These are phyloP conservation scores for Sanghuangporus weigelae DNA, from an alignment of 1,284 basidiomycete species.

Conservation along the genomic window DNA sequence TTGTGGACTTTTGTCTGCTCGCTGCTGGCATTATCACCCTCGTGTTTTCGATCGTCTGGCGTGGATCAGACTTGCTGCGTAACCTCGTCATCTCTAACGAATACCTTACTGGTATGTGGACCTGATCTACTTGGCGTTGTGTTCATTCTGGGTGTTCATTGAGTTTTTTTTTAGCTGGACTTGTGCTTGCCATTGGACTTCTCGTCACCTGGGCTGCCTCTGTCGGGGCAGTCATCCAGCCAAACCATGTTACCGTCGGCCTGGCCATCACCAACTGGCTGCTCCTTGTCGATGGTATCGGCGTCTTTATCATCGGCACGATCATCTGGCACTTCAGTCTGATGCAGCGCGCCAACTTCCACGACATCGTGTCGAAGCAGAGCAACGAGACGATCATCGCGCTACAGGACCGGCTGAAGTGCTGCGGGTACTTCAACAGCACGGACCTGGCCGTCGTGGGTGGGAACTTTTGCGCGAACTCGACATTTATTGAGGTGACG, in stretches of 20 bases:
- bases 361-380: constrained; percentile 46
- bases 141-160: background rate
- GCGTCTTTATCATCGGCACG: constrained; percentile 57
- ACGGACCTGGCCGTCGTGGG: constrained; percentile 54
- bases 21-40: constrained; percentile 61
- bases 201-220: constrained; percentile 67
- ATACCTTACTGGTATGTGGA: constrained; percentile 54
- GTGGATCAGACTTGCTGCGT: constrained; percentile 54
- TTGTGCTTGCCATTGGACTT: constrained; percentile 62
- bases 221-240: constrained; percentile 62
- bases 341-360: constrained; percentile 61
- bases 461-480: constrained; percentile 56
- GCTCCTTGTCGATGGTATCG: constrained; percentile 56
- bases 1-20: constrained; percentile 64
- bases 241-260: constrained; percentile 59
- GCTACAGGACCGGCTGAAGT: constrained; percentile 75
- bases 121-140: constrained; percentile 2
- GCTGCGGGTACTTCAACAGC: constrained; percentile 78
- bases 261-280: constrained; percentile 71
- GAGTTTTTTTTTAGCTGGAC: constrained; percentile 47
- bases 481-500: constrained; percentile 43
- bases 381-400: constrained; percentile 42
- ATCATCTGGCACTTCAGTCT: constrained; percentile 79
- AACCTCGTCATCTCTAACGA: constrained; percentile 58
- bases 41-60: constrained; percentile 66